Base-by-base conservation (phyloP, 202 grass and related monocot species). In the Bolboschoenoplectus hybrid region DNA sequence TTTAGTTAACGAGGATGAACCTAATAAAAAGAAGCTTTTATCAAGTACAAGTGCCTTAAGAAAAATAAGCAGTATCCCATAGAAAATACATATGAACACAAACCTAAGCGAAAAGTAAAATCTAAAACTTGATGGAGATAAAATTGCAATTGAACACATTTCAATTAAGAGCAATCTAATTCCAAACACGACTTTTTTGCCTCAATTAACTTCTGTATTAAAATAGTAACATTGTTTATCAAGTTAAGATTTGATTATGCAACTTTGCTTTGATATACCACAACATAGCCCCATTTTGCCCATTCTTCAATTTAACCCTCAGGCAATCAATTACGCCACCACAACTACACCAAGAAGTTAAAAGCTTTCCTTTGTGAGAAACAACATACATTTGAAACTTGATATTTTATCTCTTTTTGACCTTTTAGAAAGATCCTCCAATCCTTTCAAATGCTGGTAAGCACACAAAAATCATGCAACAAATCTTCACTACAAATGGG, bases 11-110 rank as follows among this genome's bases (percentile, higher is more conserved):
- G 87, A 86, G 82, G 89, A 94, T 76, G 87, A 79, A 90, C 88
- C 97, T 96, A 93, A 76, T 60, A 88, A 89, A 35, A 86, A 70
- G 20, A 92, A 50, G 61, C 76, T 89, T 58, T 81, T 89, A 78
- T 38, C 26, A 76, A 35, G 5, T 76, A 76, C 14, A 41, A 52
- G 20, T 32, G 45, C 9, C 17, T 56, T 39, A 34, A 26, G 72
- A 35, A 75, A 56, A 39, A 41, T 35, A 39, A 77, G 6, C 53
- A 78, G 34, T 17, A 78, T 74, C 34, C 50, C 53, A 58, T 50
- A 50, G 1, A 79, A 79, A 10, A 35, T 40, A 41, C 52, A 41
- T 79, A 79, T 79, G 32, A 74, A 52, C 0, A 51, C 13, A 70
- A 44, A 17, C 41, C 50, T 77, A 50, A 56, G 5, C 4, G 3